Evolutionary conservation across 768 basidiomycete species (phyloP), one percentile per base, ranked within the genome.

Genomic region (Phylloporus sp.): DNA sequence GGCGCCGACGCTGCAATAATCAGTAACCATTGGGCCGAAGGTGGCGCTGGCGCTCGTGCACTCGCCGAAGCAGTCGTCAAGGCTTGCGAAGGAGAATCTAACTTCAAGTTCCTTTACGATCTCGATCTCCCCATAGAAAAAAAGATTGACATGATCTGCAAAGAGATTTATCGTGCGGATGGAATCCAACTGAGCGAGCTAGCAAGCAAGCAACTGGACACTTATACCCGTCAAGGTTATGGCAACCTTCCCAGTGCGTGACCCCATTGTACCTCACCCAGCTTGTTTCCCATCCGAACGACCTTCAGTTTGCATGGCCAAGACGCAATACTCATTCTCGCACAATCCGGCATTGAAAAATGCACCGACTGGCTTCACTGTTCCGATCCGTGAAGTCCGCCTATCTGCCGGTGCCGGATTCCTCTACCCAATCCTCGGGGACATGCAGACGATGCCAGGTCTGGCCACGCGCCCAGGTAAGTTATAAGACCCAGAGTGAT

Each of bases 371-470:
- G 94, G 91, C 22, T 99, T 99, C 73, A 93, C 82, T 9, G 73
- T 98, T 49, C 93, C 94, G 21, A 91, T 99, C 64, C 82, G 90
- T 26, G 81, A 83, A 45, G 88, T 97, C 37, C 76, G 88, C 38
- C 71, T 95, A 18, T 88, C 90, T 7, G 96, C 92, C 6, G 95
- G 95, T 34, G 93, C 94, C 47, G 90, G 90, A 21, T 97, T 98
- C 82, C 70, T 98, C 53, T 96, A 94, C 68, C 94, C 95, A 20
- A 79, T 97, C 52, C 75, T 89, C n/a, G 90, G 89, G 31, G 91
- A 94, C 65, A 97, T 99, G 90, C 87, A 90, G 66, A 97, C 93
- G 46, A 95, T 99, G 91, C 95, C 95, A 35, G 95, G 93, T 56
- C 78, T 96, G 33, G 90, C 84, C 21, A 96, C 91, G 49, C 82